These are phyloP conservation scores for Boechera stricta DNA, from an alignment of 345 rosid species.

Conservation along the genomic window DNA sequence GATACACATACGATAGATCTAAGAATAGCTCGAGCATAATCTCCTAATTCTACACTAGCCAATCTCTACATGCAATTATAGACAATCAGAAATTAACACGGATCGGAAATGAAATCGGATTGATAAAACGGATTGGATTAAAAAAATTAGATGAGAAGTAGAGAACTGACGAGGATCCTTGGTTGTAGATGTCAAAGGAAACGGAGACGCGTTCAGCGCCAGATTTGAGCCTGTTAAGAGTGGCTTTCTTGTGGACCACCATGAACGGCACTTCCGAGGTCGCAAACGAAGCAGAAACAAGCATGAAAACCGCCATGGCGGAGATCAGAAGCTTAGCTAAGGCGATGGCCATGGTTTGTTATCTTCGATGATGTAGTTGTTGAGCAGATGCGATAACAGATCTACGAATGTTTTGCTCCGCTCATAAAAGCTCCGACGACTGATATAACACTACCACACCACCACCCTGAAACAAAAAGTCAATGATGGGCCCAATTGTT, in stretches of 20 bases:
- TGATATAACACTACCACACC: too few relatives aligned
- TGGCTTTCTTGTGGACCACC: conserved; percentile 91
- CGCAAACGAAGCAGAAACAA: conserved; percentile 60
- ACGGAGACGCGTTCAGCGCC: conserved; percentile 89
- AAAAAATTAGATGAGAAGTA: neutral
- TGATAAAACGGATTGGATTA: neutral
- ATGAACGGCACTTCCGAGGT: conserved; percentile 83
- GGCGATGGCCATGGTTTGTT: conserved; percentile 36
- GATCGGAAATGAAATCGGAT: conserved; percentile 28
- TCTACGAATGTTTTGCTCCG: conserved; percentile 42
- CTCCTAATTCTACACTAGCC: neutral
- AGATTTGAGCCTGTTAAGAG: conserved; percentile 77
- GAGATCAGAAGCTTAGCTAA: conserved; percentile 47
- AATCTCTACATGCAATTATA: conserved; percentile 27
- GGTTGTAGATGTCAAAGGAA: conserved; percentile 86
- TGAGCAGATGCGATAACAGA: conserved; percentile 36
- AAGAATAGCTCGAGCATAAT: conserved; percentile 1
- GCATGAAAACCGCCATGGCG: conserved; percentile 49
- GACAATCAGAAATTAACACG: conserved; percentile 7
- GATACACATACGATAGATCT: conserved; percentile 29
- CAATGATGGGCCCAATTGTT: conserved; percentile 19
- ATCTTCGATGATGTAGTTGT: neutral
- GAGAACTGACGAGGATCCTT: conserved; percentile 80
- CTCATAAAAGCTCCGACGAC: conserved; percentile 33
- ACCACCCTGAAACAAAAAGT: too few relatives aligned